A percentile compares a stretch with the other conserved stretches of the same genome.
phyloP scores from a whole-genome alignment of 2,329 filamentous ascomycete species.

The Chaetomium sp. region DNA sequence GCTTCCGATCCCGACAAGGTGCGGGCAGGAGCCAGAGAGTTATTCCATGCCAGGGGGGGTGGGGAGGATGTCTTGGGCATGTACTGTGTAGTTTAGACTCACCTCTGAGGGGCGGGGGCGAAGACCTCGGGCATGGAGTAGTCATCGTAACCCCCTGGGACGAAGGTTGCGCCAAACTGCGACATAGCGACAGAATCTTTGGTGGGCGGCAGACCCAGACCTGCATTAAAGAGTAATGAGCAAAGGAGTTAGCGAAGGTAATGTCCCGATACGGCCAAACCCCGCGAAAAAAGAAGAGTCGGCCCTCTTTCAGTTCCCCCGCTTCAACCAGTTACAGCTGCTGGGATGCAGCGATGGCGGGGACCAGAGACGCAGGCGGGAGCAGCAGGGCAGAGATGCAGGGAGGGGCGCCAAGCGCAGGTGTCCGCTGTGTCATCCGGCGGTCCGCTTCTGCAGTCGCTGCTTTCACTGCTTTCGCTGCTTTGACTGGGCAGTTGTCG shows the following conservation, averaged over 20 bases:
- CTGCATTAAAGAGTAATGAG: slow-evolving; percentile 39
- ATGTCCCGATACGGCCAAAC: slow-evolving; percentile 24
- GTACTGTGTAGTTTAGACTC: slow-evolving; percentile 35
- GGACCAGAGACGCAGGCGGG: slow-evolving; percentile 1
- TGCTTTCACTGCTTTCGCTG: neutral
- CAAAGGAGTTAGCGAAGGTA: slow-evolving; percentile 35
- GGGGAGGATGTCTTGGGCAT: neutral
- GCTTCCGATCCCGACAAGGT: slow-evolving; percentile 5
- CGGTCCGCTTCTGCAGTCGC: slow-evolving; percentile 3
- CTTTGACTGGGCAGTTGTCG: slow-evolving; percentile 10
- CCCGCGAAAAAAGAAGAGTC: slow-evolving; percentile 18
- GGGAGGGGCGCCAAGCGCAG: slow-evolving; percentile 25
- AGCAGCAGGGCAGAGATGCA: neutral
- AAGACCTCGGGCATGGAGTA: slow-evolving; percentile 64
- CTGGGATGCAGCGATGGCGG: slow-evolving; percentile 21
- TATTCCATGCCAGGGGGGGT: neutral
- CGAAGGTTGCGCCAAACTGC: slow-evolving; percentile 59
- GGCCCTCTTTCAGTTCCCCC: slow-evolving; percentile 15
- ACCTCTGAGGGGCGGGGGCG: slow-evolving; percentile 61
- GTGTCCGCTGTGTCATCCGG: slow-evolving; percentile 12
- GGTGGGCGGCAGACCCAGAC: slow-evolving; percentile 26
- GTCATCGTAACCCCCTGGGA: slow-evolving; percentile 60
- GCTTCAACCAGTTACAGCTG: slow-evolving; percentile 19
- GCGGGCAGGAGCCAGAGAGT: neutral
- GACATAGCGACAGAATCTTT: slow-evolving; percentile 46